Conservation (phyloP, 352 stramenopile species). For the Phytophthora melonis region DNA sequence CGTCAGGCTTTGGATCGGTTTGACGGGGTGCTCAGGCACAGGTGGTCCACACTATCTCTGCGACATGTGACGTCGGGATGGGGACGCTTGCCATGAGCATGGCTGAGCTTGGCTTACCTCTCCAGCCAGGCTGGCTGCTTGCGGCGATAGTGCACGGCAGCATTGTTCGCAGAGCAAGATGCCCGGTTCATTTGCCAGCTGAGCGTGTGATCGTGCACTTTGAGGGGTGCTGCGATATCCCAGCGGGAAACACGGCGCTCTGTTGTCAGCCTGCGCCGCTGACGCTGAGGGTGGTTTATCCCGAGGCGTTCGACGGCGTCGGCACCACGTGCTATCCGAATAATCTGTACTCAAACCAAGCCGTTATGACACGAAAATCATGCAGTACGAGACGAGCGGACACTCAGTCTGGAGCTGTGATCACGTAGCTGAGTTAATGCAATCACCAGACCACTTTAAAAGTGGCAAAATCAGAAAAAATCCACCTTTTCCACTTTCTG, state of each 20-base stretch:
- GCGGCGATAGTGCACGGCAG: neutral
- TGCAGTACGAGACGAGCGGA: too few species aligned
- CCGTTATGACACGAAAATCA: too few species aligned
- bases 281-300: too few species aligned
- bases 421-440: too few species aligned
- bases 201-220: neutral
- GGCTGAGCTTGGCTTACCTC: too few species aligned
- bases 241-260: conserved; percentile 5
- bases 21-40: neutral
- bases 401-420: too few species aligned
- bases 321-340: too few species aligned
- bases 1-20: conserved; percentile 14
- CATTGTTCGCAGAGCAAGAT: neutral
- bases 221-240: conserved; percentile 21
- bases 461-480: too few species aligned
- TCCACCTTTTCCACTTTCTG: too few species aligned
- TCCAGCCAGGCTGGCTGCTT: neutral
- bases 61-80: conserved; percentile 21
- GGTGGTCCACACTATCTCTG: conserved; percentile 1
- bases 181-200: neutral
- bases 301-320: too few species aligned
- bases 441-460: too few species aligned
- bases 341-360: too few species aligned
- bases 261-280: neutral
- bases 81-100: neutral